Percentiles rank a stretch among this genome's conserved stretches.
phyloP scores from a whole-genome alignment of 1,284 basidiomycete species.

The Waitea zeae region DNA sequence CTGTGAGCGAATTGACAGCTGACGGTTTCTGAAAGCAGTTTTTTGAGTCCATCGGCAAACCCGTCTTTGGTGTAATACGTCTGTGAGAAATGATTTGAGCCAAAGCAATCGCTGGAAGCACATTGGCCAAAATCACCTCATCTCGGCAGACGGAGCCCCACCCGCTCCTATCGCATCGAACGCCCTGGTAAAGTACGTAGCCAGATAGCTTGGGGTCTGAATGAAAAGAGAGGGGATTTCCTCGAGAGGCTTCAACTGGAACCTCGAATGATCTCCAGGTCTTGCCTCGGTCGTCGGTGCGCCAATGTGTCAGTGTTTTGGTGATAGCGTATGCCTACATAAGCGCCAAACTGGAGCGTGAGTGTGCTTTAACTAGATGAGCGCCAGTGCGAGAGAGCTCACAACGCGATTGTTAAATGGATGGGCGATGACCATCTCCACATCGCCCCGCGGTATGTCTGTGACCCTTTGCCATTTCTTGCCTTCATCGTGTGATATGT shows the following conservation, averaged over 20 bases:
- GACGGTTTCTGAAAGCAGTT: constrained; percentile 52
- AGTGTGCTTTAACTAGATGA: not conserved
- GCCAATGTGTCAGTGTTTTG: constrained; percentile 55
- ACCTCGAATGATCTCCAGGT: constrained; percentile 73
- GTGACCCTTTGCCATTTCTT: constrained; percentile 56
- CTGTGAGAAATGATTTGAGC: constrained; percentile 16
- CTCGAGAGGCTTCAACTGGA: constrained; percentile 40
- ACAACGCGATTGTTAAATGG: constrained; percentile 70
- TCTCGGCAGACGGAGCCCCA: constrained; percentile 61
- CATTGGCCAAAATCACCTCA: constrained; percentile 46
- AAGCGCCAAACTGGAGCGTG: constrained; percentile 1
- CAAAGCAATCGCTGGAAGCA: constrained; percentile 3
- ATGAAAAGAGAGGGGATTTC: constrained; percentile 70
- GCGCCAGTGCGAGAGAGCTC: constrained; percentile 14
- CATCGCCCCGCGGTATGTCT: constrained; percentile 44
- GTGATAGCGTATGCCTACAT: constrained; percentile 73
- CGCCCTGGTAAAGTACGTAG: constrained; percentile 76
- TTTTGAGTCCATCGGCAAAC: constrained; percentile 41
- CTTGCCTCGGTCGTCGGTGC: constrained; percentile 71
- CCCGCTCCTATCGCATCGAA: constrained; percentile 41
- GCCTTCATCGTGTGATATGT: constrained; percentile 83
- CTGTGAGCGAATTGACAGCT: constrained; percentile 81
- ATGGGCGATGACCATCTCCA: constrained; percentile 70
- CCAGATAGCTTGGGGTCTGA: constrained; percentile 49
- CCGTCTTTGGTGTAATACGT: constrained; percentile 79